Percentiles rank a stretch among this genome's conserved stretches.
These are phyloP conservation scores for Cornus florida DNA, from an alignment of 148 eudicot genomes.

Conservation along the genomic window DNA sequence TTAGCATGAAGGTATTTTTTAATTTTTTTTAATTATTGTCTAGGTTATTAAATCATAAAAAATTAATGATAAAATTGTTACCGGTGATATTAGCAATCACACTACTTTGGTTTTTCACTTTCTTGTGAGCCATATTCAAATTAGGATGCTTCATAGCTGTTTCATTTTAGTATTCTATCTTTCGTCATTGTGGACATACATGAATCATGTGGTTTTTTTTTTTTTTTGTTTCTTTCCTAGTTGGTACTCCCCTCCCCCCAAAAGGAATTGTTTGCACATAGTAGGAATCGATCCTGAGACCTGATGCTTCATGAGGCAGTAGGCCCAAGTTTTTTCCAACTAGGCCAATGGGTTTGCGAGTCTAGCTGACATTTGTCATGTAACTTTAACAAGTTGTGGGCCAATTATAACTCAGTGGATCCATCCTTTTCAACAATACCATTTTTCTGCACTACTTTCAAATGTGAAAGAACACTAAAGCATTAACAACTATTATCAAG, in stretches of 20 bases:
- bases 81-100: background rate
- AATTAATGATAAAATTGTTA: no score
- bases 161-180: background rate
- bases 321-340: no score
- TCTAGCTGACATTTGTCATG: background rate
- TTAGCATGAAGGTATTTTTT: no score
- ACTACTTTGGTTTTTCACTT: background rate
- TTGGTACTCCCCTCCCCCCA: no score
- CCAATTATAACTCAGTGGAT: background rate
- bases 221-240: no score
- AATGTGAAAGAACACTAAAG: no score
- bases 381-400: background rate
- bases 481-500: no score
- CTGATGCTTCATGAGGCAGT: no score
- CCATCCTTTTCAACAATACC: background rate
- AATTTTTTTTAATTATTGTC: no score
- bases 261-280: no score
- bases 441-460: background rate
- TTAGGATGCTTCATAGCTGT: background rate
- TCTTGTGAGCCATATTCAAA: background rate
- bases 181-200: background rate
- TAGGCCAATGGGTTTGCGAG: background rate
- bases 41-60: background rate
- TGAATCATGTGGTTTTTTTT: background rate
- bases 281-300: no score